Conservation (phyloP, 345 rosid species). For the Boechera stricta region DNA sequence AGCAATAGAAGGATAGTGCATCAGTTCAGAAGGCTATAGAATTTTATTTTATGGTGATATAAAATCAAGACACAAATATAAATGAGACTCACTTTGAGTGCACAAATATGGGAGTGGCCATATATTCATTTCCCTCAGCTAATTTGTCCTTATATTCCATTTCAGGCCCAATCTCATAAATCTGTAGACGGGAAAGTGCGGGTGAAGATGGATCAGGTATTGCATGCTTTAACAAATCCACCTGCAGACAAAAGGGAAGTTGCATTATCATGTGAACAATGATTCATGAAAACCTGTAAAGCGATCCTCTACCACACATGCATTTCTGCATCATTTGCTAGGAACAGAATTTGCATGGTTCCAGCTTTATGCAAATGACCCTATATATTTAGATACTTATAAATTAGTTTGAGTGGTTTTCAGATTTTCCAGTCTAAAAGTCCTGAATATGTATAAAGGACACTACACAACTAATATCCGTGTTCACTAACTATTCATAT, state of each 20-base stretch:
- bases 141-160: constrained; percentile 58
- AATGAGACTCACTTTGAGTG: constrained; percentile 70
- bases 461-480: no score
- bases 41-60: background rate
- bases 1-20: background rate
- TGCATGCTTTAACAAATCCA: constrained; percentile 82
- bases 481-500: no score
- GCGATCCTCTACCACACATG: background rate
- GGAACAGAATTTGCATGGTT: background rate
- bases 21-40: constrained; percentile 9
- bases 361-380: no score
- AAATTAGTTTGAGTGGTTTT: no score
- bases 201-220: constrained; percentile 83
- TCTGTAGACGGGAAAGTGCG: constrained; percentile 50
- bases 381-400: no score
- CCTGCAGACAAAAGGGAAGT: constrained; percentile 50
- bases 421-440: no score
- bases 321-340: constrained; percentile 1
- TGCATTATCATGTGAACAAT: background rate
- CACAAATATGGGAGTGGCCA: constrained; percentile 78
- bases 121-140: constrained; percentile 62
- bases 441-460: no score
- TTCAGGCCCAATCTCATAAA: constrained; percentile 55
- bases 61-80: background rate
- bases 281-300: background rate